Evolutionary conservation across 2,329 filamentous ascomycete genomes (phyloP).

Genomic region (Ceratocystis diversiconidia): DNA sequence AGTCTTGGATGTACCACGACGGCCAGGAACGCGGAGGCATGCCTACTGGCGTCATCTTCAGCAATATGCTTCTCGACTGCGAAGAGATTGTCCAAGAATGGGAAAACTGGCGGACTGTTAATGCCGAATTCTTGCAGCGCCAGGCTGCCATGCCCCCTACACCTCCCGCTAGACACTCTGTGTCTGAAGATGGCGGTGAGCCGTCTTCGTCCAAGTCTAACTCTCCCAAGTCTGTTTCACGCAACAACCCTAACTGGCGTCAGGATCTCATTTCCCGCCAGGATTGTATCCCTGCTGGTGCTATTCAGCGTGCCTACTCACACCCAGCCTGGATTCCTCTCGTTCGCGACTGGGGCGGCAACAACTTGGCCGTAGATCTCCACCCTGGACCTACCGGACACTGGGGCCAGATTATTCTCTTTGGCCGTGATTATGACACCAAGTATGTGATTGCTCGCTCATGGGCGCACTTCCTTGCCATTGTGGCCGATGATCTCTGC

Average conservation of each 20-base stretch:
- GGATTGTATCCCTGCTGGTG: constrained; percentile 71
- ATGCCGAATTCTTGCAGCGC: constrained; percentile 68
- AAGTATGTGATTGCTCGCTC: constrained; percentile 94
- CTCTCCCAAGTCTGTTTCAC: constrained; percentile 27
- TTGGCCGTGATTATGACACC: constrained; percentile 93
- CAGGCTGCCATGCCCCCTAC: constrained; percentile 23
- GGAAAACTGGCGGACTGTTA: constrained; percentile 90
- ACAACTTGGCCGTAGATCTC: constrained; percentile 87
- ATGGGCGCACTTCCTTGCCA: constrained; percentile 75
- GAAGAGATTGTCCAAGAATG: constrained; percentile 97
- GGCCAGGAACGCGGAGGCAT: constrained; percentile 90
- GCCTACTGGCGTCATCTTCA: constrained; percentile 85
- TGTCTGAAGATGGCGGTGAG: constrained; percentile 41
- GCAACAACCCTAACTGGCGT: constrained; percentile 52
- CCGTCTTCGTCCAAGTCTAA: constrained; percentile 53
- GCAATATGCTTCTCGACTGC: constrained; percentile 90
- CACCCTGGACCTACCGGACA: constrained; percentile 77
- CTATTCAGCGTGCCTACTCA: constrained; percentile 83
- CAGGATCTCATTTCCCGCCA: constrained; percentile 73
- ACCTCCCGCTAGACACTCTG: constrained; percentile 40
- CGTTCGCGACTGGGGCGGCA: constrained; percentile 95
- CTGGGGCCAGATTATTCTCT: constrained; percentile 95
- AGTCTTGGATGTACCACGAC: constrained; percentile 81
- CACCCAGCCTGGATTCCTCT: constrained; percentile 93
- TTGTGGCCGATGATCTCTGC: constrained; percentile 77